phyloP scores from a whole-genome alignment of 163 green algal species.

The Coccomyxa subellipsoidea region DNA sequence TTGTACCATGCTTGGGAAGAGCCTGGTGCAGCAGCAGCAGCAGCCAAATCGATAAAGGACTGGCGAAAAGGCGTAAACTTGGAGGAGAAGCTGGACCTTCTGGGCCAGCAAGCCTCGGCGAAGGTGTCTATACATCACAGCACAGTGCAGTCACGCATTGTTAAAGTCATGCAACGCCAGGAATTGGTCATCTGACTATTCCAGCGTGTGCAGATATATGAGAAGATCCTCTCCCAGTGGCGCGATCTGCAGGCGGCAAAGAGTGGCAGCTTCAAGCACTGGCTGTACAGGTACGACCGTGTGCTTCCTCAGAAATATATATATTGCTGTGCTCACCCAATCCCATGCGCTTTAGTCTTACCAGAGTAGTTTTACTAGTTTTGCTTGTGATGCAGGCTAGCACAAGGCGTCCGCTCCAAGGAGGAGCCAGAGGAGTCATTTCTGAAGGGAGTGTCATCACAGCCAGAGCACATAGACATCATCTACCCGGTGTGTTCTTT shows the following conservation, averaged over 20 bases:
- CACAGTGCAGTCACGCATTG: no score
- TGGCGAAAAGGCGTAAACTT: slow-evolving; percentile 35
- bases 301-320: no score
- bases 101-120: slow-evolving; percentile 15
- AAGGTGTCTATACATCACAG: slow-evolving; percentile 12
- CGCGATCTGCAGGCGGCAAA: slow-evolving; percentile 36
- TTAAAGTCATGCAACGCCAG: no score
- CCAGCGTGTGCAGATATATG: slow-evolving; percentile 34
- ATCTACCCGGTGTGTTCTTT: slow-evolving; percentile 34
- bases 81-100: slow-evolving; percentile 37
- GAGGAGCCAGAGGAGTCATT: slow-evolving; percentile 52
- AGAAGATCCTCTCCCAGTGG: slow-evolving; percentile 39
- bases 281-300: slow-evolving; percentile 30
- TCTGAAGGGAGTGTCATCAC: slow-evolving; percentile 39
- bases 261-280: slow-evolving; percentile 37
- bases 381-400: slow-evolving; percentile 29
- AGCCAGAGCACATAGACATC: slow-evolving; percentile 28
- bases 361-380: no score
- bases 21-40: neutral
- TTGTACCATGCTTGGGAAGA: slow-evolving; percentile 45
- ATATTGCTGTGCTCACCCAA: no score
- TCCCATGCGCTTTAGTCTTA: no score
- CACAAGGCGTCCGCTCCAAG: slow-evolving; percentile 38
- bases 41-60: neutral
- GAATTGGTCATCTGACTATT: no score